These are phyloP conservation scores for Cicer judaicum DNA, from an alignment of 306 rosid genomes.

Conservation along the genomic window DNA sequence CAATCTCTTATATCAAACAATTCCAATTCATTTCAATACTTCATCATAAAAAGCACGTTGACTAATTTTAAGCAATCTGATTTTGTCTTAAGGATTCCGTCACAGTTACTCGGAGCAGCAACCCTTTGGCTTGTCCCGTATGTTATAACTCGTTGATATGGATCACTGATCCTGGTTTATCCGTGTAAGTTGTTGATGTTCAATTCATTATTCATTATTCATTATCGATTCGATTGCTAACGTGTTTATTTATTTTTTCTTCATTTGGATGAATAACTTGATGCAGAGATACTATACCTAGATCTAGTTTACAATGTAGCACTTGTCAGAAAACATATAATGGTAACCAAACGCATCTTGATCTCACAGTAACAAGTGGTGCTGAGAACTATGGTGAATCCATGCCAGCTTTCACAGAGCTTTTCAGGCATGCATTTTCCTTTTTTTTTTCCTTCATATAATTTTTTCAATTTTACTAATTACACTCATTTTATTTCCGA, in stretches of 20 bases:
- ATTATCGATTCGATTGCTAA: not conserved
- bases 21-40: not conserved
- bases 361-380: conserved; percentile 64
- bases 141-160: conserved; percentile 63
- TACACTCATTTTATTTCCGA: too few species aligned
- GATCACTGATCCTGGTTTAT: conserved; percentile 50
- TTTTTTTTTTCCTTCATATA: conserved; percentile 1
- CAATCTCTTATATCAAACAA: not conserved
- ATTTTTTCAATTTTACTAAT: too few species aligned
- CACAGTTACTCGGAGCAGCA: conserved; percentile 43
- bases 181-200: conserved; percentile 56
- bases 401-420: conserved; percentile 79
- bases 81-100: conserved; percentile 52
- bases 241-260: conserved; percentile 23
- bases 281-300: conserved; percentile 61
- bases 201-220: not conserved
- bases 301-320: conserved; percentile 69
- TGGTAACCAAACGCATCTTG: conserved; percentile 71
- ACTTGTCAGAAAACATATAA: conserved; percentile 76
- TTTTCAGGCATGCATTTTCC: conserved; percentile 68
- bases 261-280: conserved; percentile 39
- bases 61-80: not conserved
- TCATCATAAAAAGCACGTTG: conserved; percentile 7
- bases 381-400: conserved; percentile 62
- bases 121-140: conserved; percentile 82